Evolutionary conservation across 225 moss, liverwort and hornwort species (phyloP), one percentile per base, ranked within the genome.

Genomic region (Straminergon stramineum): DNA sequence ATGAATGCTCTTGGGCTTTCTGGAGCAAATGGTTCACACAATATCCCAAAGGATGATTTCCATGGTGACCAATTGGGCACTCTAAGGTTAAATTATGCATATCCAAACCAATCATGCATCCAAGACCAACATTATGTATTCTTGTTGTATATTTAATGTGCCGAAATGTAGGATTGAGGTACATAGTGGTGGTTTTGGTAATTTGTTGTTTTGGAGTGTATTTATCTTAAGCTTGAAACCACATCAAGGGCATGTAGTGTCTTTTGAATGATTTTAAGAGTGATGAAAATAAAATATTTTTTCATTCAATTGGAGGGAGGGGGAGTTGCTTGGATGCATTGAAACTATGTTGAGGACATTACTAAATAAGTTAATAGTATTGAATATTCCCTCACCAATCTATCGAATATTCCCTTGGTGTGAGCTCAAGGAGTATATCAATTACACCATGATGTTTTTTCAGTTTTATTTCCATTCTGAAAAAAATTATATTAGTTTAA

Each of bases 11-110:
- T 35, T 67, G 11, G 17, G 1, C 6, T 66, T 34, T 66, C 1
- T 34, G 34, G 19, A 35, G 9, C 10, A 66, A 65, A 65, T 65
- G 5, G 34, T 65, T 34, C 17, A 34, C 10, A 34, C 0, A 7
- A 3, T 28, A 27, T 6, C 14, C 0, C 17, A 66, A 35, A 34
- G 0, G 5, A 34, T 10, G 35, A 67, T 67, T 67, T 20, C 18
- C 5, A 67, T 0, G 1, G 2, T 28, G 14, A 28, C 28, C 13
- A 62, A 2, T 3, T 7, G 1, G 5, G 3, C 3, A 2, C 7
- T 62, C 28, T 7, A 28, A 28, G 1, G 7, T 63, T 30, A 63
- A 65, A 32, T 2, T 32, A 69, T n/a, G 22, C 4, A n/a, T 68
- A n/a, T 0, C 4, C 37, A 6, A 68, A n/a, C 22, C n/a, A 39